phyloP scores from a whole-genome alignment of 2,329 filamentous ascomycete genomes.

The Iodosphaeria phyllophila region DNA sequence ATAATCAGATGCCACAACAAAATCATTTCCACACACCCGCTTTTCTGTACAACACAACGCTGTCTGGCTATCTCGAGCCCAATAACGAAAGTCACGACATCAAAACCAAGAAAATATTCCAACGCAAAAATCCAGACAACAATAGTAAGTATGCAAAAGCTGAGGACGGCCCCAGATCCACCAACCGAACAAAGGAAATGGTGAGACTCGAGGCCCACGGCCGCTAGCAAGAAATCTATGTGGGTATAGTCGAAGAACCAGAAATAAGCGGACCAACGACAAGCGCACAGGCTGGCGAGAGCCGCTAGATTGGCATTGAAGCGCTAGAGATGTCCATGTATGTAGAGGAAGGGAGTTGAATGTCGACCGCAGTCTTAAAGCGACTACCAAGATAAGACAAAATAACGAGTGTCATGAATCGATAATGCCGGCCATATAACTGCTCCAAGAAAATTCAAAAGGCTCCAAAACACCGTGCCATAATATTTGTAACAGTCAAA shows the following conservation, averaged over 20 bases:
- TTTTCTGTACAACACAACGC: too few relatives aligned
- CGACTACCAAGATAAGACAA: conserved; percentile 1
- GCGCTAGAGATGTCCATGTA: too few relatives aligned
- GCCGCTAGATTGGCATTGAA: too few relatives aligned
- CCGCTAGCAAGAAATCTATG: conserved; percentile 15
- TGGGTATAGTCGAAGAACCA: conserved; percentile 14
- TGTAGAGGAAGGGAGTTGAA: too few relatives aligned
- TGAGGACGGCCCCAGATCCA: conserved; percentile 4
- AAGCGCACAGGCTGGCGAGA: too few relatives aligned
- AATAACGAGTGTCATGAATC: conserved; percentile 11
- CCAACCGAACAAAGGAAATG: conserved; percentile 14
- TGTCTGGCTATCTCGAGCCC: too few relatives aligned
- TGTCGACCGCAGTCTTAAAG: conserved; percentile 1
- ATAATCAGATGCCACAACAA: too few relatives aligned
- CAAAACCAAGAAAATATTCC: too few relatives aligned
- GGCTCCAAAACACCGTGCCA: conserved; percentile 15
- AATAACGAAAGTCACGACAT: too few relatives aligned
- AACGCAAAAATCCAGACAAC: too few relatives aligned
- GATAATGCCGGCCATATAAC: conserved; percentile 9
- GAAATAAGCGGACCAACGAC: conserved; percentile 7
- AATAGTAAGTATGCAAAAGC: too few relatives aligned
- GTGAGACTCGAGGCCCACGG: conserved; percentile 7
- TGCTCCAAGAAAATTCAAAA: conserved; percentile 7
- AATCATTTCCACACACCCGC: too few relatives aligned
- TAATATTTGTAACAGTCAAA: conserved; percentile 13